Evolutionary conservation across 2,329 filamentous ascomycete genomes (phyloP), one percentile per base, ranked within the genome.

Genomic region (Cucurbitaria berberidis): DNA sequence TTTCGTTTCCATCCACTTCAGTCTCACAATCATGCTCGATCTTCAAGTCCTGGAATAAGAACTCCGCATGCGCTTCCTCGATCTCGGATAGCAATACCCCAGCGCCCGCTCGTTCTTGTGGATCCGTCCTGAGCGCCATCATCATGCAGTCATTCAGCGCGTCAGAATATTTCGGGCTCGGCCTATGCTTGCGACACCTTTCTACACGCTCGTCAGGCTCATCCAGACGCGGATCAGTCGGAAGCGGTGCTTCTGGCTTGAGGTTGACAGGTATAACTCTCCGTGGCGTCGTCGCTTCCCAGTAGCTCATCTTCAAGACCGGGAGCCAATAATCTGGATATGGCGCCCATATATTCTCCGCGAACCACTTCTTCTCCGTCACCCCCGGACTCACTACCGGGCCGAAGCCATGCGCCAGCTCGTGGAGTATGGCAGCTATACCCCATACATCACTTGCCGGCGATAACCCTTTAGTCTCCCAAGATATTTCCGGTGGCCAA

Each of bases 361-460:
- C 11, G 15, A 42, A 45, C 49, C 48, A 55, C 15, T 24, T 22
- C 16, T 24, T 24, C 38, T 48, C 22, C 8, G 48, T 53, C 10
- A 51, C 10, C 2, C 24, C n/a, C 1, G 52, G 48, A 22, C 53
- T 29, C n/a, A 59, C 58, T 5, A 61, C 34, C 1, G 66, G 62
- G 9, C 48, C 32, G 21, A 63, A 63, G 10, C 40, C 43, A 18
- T 67, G 58, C 3, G 60, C 63, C 1, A 70, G 43, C 18, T 57
- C 57, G 43, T 69, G 63, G 3, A 73, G 59, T 6, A 69, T 52
- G 7, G 62, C 47, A 8, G 66, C 69, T 2, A 63, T 35, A 2
- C 58, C 55, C 69, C 69, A 73, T 3, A 72, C 55, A 48, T 72
- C 67, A 10, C 57, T 58, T 3, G 53, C 57, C 3, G 53, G 51